A percentile compares a stretch with the other conserved stretches of the same genome.
Conservation (phyloP, 371 early-diverging fungal genomes). For the Vairimorpha necatrix region DNA sequence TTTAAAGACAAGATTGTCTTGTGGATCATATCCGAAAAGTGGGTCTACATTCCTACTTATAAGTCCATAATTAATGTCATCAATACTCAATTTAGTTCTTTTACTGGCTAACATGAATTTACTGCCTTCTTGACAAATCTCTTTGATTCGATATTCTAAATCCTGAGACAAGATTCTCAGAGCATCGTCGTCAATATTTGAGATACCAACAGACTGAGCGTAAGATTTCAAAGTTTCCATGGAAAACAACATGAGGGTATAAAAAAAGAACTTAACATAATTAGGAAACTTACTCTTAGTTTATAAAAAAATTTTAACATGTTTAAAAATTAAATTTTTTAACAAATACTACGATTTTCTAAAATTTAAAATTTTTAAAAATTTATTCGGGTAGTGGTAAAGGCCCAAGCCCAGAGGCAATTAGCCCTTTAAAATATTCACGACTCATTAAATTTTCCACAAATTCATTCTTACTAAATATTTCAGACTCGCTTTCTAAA, state of each 20-base stretch:
- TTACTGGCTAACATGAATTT: constrained; percentile 95
- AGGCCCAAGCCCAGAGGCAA: constrained; percentile 38
- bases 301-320: background rate
- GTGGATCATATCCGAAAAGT: constrained; percentile 81
- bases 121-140: constrained; percentile 86
- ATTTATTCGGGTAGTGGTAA: constrained; percentile 42
- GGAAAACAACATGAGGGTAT: constrained; percentile 61
- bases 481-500: background rate
- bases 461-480: constrained; percentile 5
- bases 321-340: no score
- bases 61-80: constrained; percentile 88
- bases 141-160: constrained; percentile 87
- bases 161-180: constrained; percentile 81
- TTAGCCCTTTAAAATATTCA: constrained; percentile 39
- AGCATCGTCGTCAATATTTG: constrained; percentile 80
- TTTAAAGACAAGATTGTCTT: constrained; percentile 71
- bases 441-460: constrained; percentile 25
- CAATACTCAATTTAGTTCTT: constrained; percentile 74
- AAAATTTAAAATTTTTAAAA: no score
- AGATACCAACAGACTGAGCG: constrained; percentile 81
- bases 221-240: constrained; percentile 64
- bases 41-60: constrained; percentile 91
- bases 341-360: no score
- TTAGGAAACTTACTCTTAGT: background rate
- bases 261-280: constrained; percentile 8